A percentile compares a stretch with the other conserved stretches of the same genome.
phyloP scores from a whole-genome alignment of 2,329 filamentous ascomycete genomes.

The Aspergillus sergii region DNA sequence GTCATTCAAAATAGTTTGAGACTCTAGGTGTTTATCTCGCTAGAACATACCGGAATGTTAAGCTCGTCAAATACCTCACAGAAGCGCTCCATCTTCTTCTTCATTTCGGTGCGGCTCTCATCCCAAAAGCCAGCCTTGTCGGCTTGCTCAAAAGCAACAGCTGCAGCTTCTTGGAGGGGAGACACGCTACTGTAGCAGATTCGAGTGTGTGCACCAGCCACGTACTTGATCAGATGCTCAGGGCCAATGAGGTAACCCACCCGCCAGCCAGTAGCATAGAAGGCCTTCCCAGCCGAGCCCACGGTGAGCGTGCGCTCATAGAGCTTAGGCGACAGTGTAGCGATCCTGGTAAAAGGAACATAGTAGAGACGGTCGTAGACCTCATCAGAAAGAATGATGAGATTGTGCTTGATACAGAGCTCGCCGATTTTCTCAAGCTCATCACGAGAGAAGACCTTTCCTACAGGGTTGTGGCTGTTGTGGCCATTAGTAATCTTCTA shows the following conservation, averaged over 20 bases:
- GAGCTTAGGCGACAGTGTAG: constrained; percentile 86
- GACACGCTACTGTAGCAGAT: constrained; percentile 96
- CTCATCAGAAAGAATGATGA: constrained; percentile 89
- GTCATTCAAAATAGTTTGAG: background rate
- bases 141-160: constrained; percentile 91
- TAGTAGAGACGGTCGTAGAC: constrained; percentile 97
- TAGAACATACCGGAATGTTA: constrained; percentile 60
- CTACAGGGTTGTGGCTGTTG: constrained; percentile 80
- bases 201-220: constrained; percentile 87
- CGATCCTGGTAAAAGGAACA: constrained; percentile 89
- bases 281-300: constrained; percentile 95
- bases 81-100: constrained; percentile 82
- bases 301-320: constrained; percentile 88
- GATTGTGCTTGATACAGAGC: constrained; percentile 86
- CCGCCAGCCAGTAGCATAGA: constrained; percentile 96
- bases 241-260: constrained; percentile 95
- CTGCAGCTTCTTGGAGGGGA: constrained; percentile 89
- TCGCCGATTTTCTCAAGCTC: constrained; percentile 85
- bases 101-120: constrained; percentile 80
- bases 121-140: constrained; percentile 87
- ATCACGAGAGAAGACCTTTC: constrained; percentile 85
- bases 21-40: background rate
- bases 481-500: constrained; percentile 16
- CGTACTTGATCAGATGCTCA: constrained; percentile 84
- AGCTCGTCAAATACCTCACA: constrained; percentile 79